phyloP scores from a whole-genome alignment of 352 stramenopile genomes.

The Phytophthora sansomeana region DNA sequence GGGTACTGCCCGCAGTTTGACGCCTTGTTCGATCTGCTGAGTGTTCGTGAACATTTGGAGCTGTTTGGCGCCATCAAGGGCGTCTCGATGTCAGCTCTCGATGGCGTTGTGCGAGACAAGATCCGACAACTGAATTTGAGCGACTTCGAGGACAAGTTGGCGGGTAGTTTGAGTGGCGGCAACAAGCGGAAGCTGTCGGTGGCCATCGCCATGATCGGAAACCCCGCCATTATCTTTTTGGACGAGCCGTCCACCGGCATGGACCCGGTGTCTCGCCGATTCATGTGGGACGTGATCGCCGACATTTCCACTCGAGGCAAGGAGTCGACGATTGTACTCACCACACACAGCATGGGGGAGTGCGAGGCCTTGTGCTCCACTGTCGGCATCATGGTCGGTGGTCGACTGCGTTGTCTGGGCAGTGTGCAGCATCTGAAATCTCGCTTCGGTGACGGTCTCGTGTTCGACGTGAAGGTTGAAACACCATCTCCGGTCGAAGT shows the following conservation, averaged over 20 bases:
- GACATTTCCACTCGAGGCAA: conserved; percentile 72
- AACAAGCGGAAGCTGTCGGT: conserved; percentile 97
- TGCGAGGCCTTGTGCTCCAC: conserved; percentile 94
- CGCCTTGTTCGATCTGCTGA: conserved; percentile 83
- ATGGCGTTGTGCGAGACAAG: conserved; percentile 73
- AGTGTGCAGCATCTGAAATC: conserved; percentile 96
- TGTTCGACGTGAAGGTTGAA: conserved; percentile 89
- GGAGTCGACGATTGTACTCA: conserved; percentile 89
- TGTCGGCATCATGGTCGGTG: conserved; percentile 95
- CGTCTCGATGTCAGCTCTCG: conserved; percentile 53
- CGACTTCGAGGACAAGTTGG: conserved; percentile 84
- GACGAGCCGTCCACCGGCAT: conserved; percentile 94
- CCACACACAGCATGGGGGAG: conserved; percentile 98
- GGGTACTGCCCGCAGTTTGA: conserved; percentile 95
- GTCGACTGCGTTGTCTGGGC: conserved; percentile 82
- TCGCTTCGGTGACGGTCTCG: conserved; percentile 71
- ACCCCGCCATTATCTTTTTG: conserved; percentile 91
- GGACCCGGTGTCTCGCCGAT: conserved; percentile 94
- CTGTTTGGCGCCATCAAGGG: conserved; percentile 92
- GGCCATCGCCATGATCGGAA: conserved; percentile 95
- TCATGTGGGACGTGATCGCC: conserved; percentile 95
- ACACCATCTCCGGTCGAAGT: too few species aligned
- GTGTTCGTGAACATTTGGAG: conserved; percentile 87
- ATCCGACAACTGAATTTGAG: conserved; percentile 87
- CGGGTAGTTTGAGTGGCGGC: conserved; percentile 84